phyloP scores from a whole-genome alignment of 305 asterid species.

The Petunia hybrid region DNA sequence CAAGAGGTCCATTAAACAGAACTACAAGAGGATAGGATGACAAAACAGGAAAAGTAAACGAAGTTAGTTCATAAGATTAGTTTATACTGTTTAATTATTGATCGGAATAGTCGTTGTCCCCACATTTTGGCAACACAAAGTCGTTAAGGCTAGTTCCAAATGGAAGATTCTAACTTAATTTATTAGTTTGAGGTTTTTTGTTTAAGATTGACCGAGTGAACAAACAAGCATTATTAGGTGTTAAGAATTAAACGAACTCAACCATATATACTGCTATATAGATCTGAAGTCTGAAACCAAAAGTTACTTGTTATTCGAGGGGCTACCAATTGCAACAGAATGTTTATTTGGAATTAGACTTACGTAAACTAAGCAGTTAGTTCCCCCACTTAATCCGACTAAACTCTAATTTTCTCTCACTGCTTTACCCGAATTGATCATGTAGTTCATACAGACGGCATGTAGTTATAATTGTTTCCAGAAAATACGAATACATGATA shows the following conservation, averaged over 20 bases:
- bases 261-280: neutral
- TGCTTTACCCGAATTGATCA: neutral
- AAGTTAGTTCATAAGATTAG: conserved; percentile 19
- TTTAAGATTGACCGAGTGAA: conserved; percentile 28
- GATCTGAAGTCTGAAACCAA: neutral
- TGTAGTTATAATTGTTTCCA: no score
- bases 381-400: no score
- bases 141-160: conserved; percentile 37
- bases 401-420: neutral
- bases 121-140: conserved; percentile 56
- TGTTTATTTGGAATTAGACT: neutral
- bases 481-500: no score
- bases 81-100: conserved; percentile 25
- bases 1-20: no score
- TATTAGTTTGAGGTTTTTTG: neutral
- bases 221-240: neutral
- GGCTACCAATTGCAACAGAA: neutral
- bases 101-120: conserved; percentile 44
- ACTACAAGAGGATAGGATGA: no score
- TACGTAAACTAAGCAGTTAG: neutral
- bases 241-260: neutral
- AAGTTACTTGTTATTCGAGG: no score
- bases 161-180: conserved; percentile 30
- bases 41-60: no score
- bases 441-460: no score